Evolutionary conservation across 805 yeast genomes (phyloP).

Genomic region (Spathaspora passalidarum): DNA sequence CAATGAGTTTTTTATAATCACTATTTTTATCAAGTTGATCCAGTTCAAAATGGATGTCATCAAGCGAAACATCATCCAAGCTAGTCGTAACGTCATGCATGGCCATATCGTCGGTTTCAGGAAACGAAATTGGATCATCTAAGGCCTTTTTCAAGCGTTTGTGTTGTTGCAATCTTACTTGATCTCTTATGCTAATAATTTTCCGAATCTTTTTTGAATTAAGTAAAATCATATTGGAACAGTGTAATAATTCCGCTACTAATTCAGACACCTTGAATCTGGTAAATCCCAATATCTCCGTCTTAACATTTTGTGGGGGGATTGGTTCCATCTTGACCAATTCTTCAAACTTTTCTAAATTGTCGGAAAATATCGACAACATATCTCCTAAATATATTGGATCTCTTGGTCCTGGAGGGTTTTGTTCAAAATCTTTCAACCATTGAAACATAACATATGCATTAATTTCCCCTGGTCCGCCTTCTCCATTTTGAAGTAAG

Average conservation of each 20-base stretch:
- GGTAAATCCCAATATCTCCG: constrained; percentile 77
- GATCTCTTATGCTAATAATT: constrained; percentile 66
- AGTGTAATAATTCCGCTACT: constrained; percentile 90
- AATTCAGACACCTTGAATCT: constrained; percentile 87
- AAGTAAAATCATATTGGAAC: constrained; percentile 93
- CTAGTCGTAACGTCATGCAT: constrained; percentile 34
- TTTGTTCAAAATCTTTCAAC: constrained; percentile 60
- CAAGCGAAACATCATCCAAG: constrained; percentile 35
- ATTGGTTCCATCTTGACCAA: constrained; percentile 46
- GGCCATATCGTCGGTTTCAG: constrained; percentile 18
- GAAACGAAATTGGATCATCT: constrained; percentile 23
- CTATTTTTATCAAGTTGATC: constrained; percentile 11
- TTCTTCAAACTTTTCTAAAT: constrained; percentile 65
- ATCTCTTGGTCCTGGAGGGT: constrained; percentile 91
- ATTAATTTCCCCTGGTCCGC: constrained; percentile 36
- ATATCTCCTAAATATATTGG: constrained; percentile 89
- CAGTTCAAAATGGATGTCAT: constrained; percentile 22
- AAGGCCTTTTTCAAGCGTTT: constrained; percentile 46
- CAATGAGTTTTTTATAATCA: constrained; percentile 19
- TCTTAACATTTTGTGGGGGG: constrained; percentile 14
- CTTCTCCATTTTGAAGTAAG: constrained; percentile 31
- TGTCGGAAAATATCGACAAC: constrained; percentile 71
- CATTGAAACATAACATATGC: constrained; percentile 42
- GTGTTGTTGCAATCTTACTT: constrained; percentile 45
- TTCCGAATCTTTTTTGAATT: constrained; percentile 74